Conservation (phyloP, 345 rosid species). For the Arabidopsis thaliana region DNA sequence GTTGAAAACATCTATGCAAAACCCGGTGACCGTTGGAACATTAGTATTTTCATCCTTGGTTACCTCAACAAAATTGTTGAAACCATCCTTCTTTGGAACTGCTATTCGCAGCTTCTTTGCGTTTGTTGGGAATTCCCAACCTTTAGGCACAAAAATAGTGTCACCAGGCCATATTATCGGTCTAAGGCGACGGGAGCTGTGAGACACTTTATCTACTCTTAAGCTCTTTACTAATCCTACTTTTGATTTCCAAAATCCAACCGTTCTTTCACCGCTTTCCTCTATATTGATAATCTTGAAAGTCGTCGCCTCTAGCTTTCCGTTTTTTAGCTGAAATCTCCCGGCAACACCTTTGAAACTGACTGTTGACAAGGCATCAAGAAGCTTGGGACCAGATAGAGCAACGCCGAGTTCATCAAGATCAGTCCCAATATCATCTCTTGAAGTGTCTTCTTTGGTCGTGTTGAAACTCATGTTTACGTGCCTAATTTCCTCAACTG, state of each 20-base stretch:
- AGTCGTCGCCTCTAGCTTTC: constrained; percentile 45
- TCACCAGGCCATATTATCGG: constrained; percentile 44
- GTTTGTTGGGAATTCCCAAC: constrained; percentile 56
- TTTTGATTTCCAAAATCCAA: constrained; percentile 59
- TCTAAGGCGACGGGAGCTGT: constrained; percentile 22
- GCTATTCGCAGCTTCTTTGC: constrained; percentile 51
- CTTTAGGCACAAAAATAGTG: constrained; percentile 45
- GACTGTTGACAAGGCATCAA: constrained; percentile 41
- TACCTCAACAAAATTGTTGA: constrained; percentile 50
- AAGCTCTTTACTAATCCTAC: constrained; percentile 41
- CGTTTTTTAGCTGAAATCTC: constrained; percentile 45
- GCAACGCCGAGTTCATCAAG: constrained; percentile 52
- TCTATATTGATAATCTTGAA: constrained; percentile 59
- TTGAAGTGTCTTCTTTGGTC: constrained; percentile 15
- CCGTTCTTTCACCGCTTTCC: constrained; percentile 44
- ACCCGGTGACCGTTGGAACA: constrained; percentile 38
- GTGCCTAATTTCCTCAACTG: constrained; percentile 47
- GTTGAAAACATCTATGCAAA: constrained; percentile 54
- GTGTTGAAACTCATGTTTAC: constrained; percentile 38
- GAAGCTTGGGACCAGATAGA: constrained; percentile 50
- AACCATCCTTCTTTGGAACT: constrained; percentile 57
- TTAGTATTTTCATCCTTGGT: constrained; percentile 35
- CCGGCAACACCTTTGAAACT: constrained; percentile 57
- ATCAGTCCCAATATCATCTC: constrained; percentile 36
- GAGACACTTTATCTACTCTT: not conserved